phyloP scores from a whole-genome alignment of 148 eudicot genomes.

The Hydrangea macrophylla region DNA sequence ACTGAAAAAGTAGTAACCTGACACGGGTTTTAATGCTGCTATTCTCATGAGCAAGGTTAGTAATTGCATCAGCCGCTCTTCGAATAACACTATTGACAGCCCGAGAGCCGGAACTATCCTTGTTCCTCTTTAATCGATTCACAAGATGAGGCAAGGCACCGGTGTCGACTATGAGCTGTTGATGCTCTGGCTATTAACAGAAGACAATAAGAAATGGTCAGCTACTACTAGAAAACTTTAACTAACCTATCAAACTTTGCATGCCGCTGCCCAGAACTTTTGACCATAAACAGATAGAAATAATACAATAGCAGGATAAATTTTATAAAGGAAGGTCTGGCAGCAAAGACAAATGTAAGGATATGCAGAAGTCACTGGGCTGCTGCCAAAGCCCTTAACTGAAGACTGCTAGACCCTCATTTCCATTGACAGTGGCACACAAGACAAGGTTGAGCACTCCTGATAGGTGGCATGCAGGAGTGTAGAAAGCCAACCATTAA shows the following conservation, averaged over 20 bases:
- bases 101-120: constrained; percentile 35
- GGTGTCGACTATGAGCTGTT: constrained; percentile 81
- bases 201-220: background rate
- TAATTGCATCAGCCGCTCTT: constrained; percentile 93
- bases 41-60: constrained; percentile 96
- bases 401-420: background rate
- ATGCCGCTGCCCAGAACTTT: background rate
- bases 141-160: constrained; percentile 91
- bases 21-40: constrained; percentile 73
- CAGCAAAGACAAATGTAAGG: background rate
- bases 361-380: background rate
- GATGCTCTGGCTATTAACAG: constrained; percentile 78
- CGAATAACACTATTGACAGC: constrained; percentile 67
- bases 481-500: background rate
- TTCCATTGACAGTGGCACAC: background rate
- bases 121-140: constrained; percentile 58
- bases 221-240: background rate
- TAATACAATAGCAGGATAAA: background rate
- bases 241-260: background rate
- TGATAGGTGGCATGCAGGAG: constrained; percentile 4
- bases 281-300: background rate
- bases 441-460: background rate
- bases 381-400: background rate
- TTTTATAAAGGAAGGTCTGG: background rate
- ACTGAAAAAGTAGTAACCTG: constrained; percentile 41